A percentile compares a stretch with the other conserved stretches of the same genome.
Conservation (phyloP, 345 rosid genomes). For the Syzygium aromaticum region DNA sequence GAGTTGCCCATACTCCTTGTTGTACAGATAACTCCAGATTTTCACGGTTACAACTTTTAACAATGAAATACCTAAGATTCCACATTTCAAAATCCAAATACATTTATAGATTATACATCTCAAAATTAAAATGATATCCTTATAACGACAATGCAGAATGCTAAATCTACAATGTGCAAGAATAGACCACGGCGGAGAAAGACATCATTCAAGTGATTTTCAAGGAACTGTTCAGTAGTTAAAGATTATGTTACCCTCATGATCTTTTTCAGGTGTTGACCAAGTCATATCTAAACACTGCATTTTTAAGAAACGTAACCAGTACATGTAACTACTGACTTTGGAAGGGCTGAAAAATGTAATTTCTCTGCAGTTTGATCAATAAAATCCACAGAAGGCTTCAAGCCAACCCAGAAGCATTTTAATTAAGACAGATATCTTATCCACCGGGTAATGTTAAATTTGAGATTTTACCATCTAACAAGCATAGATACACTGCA, state of each 20-base stretch:
- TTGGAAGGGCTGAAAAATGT: neutral
- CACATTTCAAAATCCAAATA: conserved; percentile 9
- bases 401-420: neutral
- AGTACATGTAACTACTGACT: neutral
- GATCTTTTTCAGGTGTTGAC: neutral
- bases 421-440: neutral
- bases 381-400: neutral
- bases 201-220: neutral
- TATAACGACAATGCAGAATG: neutral
- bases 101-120: neutral
- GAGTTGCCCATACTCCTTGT: conserved; percentile 99
- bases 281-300: neutral
- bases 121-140: neutral
- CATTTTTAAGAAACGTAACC: neutral
- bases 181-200: neutral
- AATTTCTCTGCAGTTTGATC: neutral
- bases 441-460: neutral
- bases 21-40: conserved; percentile 96
- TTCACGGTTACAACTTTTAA: conserved; percentile 94
- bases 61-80: conserved; percentile 80
- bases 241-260: neutral
- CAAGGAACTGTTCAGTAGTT: neutral
- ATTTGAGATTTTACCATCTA: neutral
- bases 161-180: neutral
- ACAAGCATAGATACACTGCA: neutral